These are phyloP conservation scores for Oxytropis ochrocephala DNA, from an alignment of 306 rosid genomes.

Conservation along the genomic window DNA sequence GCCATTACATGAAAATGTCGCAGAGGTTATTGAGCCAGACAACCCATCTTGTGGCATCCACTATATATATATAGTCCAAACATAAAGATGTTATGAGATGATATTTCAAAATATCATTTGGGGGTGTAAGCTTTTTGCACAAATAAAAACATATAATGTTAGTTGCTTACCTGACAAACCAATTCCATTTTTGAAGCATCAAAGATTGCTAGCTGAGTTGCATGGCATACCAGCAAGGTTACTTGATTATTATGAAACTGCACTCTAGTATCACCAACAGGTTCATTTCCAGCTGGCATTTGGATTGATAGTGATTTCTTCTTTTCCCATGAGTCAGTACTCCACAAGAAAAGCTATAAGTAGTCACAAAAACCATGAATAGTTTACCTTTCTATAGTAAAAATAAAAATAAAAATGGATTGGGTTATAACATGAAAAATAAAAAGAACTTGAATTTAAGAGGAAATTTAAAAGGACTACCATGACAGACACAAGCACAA, in stretches of 20 bases:
- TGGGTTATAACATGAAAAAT: too few species aligned
- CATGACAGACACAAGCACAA: too few species aligned
- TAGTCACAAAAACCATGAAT: too few species aligned
- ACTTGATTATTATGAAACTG: slow-evolving; percentile 44
- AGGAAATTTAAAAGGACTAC: too few species aligned
- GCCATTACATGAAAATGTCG: slow-evolving; percentile 58
- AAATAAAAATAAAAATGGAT: too few species aligned
- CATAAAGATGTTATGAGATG: background rate
- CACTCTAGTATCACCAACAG: slow-evolving; percentile 21
- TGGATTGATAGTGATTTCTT: slow-evolving; percentile 37
- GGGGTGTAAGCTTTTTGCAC: too few species aligned
- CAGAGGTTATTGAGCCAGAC: too few species aligned
- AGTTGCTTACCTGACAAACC: slow-evolving; percentile 32
- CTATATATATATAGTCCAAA: slow-evolving; percentile 38
- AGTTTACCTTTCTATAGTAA: too few species aligned
- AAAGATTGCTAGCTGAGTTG: slow-evolving; percentile 41
- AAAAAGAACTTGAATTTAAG: slow-evolving; percentile 27
- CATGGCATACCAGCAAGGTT: slow-evolving; percentile 40
- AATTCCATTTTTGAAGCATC: slow-evolving; percentile 44
- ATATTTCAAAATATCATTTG: too few species aligned
- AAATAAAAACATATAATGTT: too few species aligned
- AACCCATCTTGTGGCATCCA: slow-evolving; percentile 63
- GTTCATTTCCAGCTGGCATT: slow-evolving; percentile 27
- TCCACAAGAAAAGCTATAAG: slow-evolving; percentile 35
- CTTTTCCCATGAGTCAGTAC: slow-evolving; percentile 41